phyloP scores from a whole-genome alignment of 176 grass and related monocot genomes.

The Secale cereale region DNA sequence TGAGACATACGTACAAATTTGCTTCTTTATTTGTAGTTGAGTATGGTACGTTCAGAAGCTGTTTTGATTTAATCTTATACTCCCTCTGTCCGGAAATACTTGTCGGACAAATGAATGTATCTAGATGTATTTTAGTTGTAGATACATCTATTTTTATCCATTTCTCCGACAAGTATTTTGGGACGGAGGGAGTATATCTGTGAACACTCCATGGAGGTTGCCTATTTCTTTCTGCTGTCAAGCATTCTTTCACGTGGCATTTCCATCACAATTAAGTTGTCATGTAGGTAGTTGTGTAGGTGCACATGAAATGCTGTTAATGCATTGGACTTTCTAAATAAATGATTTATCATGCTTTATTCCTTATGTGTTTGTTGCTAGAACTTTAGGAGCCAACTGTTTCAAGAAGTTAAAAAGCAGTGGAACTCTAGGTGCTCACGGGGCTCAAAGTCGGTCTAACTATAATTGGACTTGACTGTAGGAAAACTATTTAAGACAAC shows the following conservation, averaged over 20 bases:
- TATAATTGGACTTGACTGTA: conserved; percentile 9
- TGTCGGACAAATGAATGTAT: too few relatives aligned
- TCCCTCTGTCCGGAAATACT: too few relatives aligned
- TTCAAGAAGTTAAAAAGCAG: neutral
- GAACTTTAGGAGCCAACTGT: conserved; percentile 1
- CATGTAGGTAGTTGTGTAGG: neutral
- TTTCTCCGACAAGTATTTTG: too few relatives aligned
- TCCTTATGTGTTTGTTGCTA: conserved; percentile 6
- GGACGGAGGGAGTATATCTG: too few relatives aligned
- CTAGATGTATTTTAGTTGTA: too few relatives aligned
- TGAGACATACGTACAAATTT: neutral
- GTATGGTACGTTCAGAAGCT: neutral
- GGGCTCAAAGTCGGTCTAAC: neutral
- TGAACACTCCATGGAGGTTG: neutral
- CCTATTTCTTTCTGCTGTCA: neutral
- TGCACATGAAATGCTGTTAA: neutral
- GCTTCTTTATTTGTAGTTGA: neutral
- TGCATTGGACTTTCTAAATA: neutral
- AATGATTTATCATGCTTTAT: neutral
- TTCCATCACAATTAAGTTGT: neutral
- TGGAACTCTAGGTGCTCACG: neutral
- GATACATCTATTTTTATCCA: too few relatives aligned
- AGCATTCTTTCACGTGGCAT: neutral
- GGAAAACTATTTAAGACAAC: neutral
- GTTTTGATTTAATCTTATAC: neutral